Percentiles rank a stretch among this genome's conserved stretches.
These are phyloP conservation scores for Yueomyces sinensis DNA, from an alignment of 805 yeast genomes.

Conservation along the genomic window DNA sequence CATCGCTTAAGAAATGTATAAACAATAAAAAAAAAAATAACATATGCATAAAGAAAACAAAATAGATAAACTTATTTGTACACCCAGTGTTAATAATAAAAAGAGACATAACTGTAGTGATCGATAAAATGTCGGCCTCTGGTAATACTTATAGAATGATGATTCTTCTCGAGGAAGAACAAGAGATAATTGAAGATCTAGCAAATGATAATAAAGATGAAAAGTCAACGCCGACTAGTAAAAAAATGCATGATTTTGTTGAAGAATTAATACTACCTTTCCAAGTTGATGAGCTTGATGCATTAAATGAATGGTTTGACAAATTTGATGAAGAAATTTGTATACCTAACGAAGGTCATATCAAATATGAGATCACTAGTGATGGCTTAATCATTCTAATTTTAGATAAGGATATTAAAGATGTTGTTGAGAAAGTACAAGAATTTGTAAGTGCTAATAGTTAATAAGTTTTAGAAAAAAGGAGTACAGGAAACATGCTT, in stretches of 20 bases:
- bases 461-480: too few species aligned
- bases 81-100: too few species aligned
- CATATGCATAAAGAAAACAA: too few species aligned
- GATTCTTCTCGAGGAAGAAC: conserved; percentile 18
- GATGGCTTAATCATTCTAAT: conserved; percentile 24
- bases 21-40: too few species aligned
- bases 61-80: too few species aligned
- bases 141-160: conserved; percentile 18
- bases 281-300: conserved; percentile 20
- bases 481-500: too few species aligned
- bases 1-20: too few species aligned
- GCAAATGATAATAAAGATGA: background rate
- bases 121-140: conserved; percentile 4
- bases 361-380: conserved; percentile 26
- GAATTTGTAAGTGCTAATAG: conserved; percentile 15
- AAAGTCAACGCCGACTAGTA: background rate
- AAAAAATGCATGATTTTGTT: conserved; percentile 21
- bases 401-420: conserved; percentile 17
- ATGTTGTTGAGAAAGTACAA: conserved; percentile 16
- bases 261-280: conserved; percentile 22
- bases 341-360: conserved; percentile 26
- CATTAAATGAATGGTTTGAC: conserved; percentile 24
- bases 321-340: conserved; percentile 24
- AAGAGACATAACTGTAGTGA: too few species aligned
- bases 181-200: conserved; percentile 2